Evolutionary conservation across 192 early-diverging fungal genomes (phyloP), one percentile per base, ranked within the genome.

Genomic region (Neocallimastix lanati): DNA sequence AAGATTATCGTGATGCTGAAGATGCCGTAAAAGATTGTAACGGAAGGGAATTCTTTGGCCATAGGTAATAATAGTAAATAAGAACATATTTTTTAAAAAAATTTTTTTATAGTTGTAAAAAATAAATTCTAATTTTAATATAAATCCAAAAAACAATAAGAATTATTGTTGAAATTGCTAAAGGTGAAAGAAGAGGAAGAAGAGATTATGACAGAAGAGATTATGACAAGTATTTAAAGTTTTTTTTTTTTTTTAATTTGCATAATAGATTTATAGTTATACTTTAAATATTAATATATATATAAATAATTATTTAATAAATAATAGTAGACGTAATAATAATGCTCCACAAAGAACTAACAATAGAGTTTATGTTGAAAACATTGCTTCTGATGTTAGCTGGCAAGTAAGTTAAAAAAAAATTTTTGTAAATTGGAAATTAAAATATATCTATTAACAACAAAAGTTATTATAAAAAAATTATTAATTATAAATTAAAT

Each of bases 11-110:
- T 78, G 96, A 98, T 86, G 96, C 96, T 77, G 87, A 93, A 77
- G 94, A 96, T 87, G 94, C 93, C 33, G 93, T 98, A 79, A 88
- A 94, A 76, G 90, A 93, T 79, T 88, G 94, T 82, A 89, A 96
- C 81, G 94, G 91, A 81, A 91, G 89, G 67, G 85, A 90, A 33
- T 98, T 95, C 80, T 85, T 94, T 82, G 94, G 94, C 35, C 93
- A 96, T 84, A 89, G 95, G 93, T 93, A 87, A 28, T n/a, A n/a
- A n/a, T n/a, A n/a, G n/a, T n/a, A n/a, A n/a, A n/a, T n/a, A n/a
- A n/a, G n/a, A n/a, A n/a, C n/a, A n/a, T n/a, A n/a, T n/a, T n/a
- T n/a, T n/a, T n/a, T n/a, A n/a, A n/a, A n/a, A n/a, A n/a, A n/a
- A n/a, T n/a, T n/a, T n/a, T n/a, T n/a, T n/a, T n/a, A n/a, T n/a